Base-by-base conservation (phyloP, 1,139 yeast species). In the Scheffersomyces parashehatae region DNA sequence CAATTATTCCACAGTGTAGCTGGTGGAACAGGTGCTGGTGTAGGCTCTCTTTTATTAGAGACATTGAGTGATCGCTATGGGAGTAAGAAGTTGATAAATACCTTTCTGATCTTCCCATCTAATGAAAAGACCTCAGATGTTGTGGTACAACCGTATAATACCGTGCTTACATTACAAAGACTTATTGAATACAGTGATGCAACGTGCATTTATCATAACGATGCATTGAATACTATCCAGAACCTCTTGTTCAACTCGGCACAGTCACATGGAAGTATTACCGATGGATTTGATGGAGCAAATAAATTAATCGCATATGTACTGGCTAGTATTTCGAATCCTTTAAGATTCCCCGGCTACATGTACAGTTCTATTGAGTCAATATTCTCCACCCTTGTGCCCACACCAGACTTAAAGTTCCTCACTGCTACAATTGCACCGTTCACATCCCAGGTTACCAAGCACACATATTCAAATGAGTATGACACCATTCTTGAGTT, bases 1-100 rank as follows among this genome's bases (percentile, higher is more conserved):
- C 96, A 90, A 70, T 68, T 93, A 51, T 67, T 91, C 45, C 99
- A 93, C 63, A 88, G 97, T 12, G 96, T 95, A n/a, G 98, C 97
- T 0, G 99, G 99, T 24, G 99, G 99, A 31, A 93, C 99, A 0
- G 99, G 99, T 0, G 87, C 97, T 0, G 99, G 99, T 6, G 81
- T 90, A 36, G 99, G 99, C 0, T 88, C 97, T 0, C 79, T 79
- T 48, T 56, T 93, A 38, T 67, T 93, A 39, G 98, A 93, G 61
- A 71, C 83, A 24, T 66, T 95, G 47, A 81, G 83, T 43, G 99
- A 95, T 60, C 70, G 93, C 46, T 91, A 83, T 59, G 77, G 77
- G 3, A 83, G 86, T 43, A 91, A 91, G 61, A 91, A 90, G 59
- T 66, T 93, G 39, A 74, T 88, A 12, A 88, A 88, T 44, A 90